A percentile compares a stretch with the other conserved stretches of the same genome.
phyloP scores from a whole-genome alignment of 2,329 filamentous ascomycete genomes.

The Penicillium freii region DNA sequence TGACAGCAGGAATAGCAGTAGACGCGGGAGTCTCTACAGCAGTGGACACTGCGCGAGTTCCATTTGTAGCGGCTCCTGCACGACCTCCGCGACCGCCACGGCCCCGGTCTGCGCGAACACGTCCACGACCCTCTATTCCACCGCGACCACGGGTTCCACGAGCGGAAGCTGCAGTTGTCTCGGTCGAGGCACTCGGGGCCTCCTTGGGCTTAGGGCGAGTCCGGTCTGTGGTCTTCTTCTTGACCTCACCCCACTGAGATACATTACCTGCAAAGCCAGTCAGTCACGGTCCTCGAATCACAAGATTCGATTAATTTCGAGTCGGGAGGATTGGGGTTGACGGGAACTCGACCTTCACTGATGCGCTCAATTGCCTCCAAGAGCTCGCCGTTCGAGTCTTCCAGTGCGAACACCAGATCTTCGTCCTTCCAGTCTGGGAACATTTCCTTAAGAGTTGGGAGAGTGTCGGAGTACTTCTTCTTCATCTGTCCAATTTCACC shows the following conservation, averaged over 20 bases:
- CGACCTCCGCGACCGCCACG: conserved; percentile 49
- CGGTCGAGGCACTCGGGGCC: conserved; percentile 33
- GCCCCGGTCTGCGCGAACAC: conserved; percentile 49
- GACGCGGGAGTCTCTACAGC: conserved; percentile 24
- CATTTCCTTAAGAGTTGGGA: conserved; percentile 82
- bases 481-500: conserved; percentile 89
- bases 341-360: conserved; percentile 44
- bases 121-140: conserved; percentile 47
- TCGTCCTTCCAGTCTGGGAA: conserved; percentile 95
- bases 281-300: conserved; percentile 11
- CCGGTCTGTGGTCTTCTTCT: conserved; percentile 51
- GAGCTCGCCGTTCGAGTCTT: conserved; percentile 63
- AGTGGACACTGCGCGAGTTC: conserved; percentile 35
- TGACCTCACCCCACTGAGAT: conserved; percentile 54
- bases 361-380: conserved; percentile 52
- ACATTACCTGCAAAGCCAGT: conserved; percentile 43
- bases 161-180: conserved; percentile 34
- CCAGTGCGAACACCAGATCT: conserved; percentile 86
- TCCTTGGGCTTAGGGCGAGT: conserved; percentile 49
- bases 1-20: conserved; percentile 9
- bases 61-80: conserved; percentile 41
- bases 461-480: conserved; percentile 78
- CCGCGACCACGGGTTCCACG: conserved; percentile 49
- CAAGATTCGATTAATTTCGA: neutral
- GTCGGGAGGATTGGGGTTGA: neutral